These are phyloP conservation scores for Penicillium sp. DNA, from an alignment of 2,329 filamentous ascomycete species.

Conservation along the genomic window DNA sequence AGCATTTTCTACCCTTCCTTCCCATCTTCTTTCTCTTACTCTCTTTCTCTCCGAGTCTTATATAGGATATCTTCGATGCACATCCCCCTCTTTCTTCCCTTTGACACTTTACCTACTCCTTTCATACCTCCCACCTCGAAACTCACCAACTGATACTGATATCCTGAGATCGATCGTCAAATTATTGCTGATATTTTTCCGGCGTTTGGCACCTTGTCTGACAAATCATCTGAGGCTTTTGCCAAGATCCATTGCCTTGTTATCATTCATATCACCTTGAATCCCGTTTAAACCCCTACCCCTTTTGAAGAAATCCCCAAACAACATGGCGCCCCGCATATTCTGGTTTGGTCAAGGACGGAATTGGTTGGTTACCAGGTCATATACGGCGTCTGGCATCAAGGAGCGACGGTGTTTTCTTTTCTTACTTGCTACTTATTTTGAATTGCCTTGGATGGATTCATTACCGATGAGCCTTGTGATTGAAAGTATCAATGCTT, in stretches of 20 bases:
- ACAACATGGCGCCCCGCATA: neutral
- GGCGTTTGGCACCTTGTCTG: constrained; percentile 4
- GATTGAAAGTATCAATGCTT: neutral
- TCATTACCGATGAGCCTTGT: neutral
- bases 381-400: constrained; percentile 1
- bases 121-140: neutral
- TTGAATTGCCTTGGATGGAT: neutral
- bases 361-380: neutral
- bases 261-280: neutral
- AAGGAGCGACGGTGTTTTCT: constrained; percentile 6
- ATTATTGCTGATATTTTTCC: neutral
- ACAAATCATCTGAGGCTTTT: neutral
- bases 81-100: neutral
- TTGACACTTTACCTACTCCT: neutral
- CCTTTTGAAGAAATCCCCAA: neutral
- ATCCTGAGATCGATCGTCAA: constrained; percentile 3
- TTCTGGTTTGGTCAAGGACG: neutral
- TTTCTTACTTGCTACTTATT: constrained; percentile 2
- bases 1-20: neutral
- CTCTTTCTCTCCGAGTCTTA: neutral
- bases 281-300: neutral
- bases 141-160: constrained; percentile 11
- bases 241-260: neutral
- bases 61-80: neutral
- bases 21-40: neutral